Evolutionary conservation across 306 rosid genomes (phyloP), one percentile per base, ranked within the genome.

Genomic region (Coriaria nepalensis): DNA sequence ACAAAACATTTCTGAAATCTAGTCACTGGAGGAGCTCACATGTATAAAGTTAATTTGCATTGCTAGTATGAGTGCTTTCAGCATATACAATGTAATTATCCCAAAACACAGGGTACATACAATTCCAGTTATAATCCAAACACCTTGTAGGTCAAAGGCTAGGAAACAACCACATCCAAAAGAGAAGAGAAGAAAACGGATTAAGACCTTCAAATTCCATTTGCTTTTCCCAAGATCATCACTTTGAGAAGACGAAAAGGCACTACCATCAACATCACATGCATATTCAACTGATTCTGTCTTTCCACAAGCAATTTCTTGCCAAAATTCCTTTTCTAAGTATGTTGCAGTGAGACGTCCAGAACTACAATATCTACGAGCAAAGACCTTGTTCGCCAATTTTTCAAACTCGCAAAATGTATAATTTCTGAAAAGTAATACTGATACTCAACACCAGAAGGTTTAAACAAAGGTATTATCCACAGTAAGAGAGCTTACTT

Each of bases 221-320:
- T 77, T 85, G 84, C 98, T 77, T 57, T 50, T 79, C 57, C 87
- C 98, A 65, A 92, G 96, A 72, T 71, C 79, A 65, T 85, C 98
- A 37, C 61, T 65, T 43, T 74, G 75, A 73, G 94, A 92, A 75
- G 83, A 73, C 10, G 98, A 82, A 70, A 92, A 92, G 43, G 98
- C 96, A 73, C 87, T 85, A 55, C 98, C 98, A 52, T 92, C 98
- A 68, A 92, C 87, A 66, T 92, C 96, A 68, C 98, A 92, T 36
- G 98, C 98, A 75, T 92, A 92, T 60, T 92, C 96, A 60, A 92
- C 96, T 34, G 78, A 67, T 61, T 92, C 94, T 68, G 88, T 85
- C 73, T 77, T 82, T 54, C 94, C 98, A 69, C 81, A 71, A 57
- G 78, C 67, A 72, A 92, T 79, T 82, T 85, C 98, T 43, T 73